phyloP scores from a whole-genome alignment of 73 alveolate species.

The Symbiodinium natans region DNA sequence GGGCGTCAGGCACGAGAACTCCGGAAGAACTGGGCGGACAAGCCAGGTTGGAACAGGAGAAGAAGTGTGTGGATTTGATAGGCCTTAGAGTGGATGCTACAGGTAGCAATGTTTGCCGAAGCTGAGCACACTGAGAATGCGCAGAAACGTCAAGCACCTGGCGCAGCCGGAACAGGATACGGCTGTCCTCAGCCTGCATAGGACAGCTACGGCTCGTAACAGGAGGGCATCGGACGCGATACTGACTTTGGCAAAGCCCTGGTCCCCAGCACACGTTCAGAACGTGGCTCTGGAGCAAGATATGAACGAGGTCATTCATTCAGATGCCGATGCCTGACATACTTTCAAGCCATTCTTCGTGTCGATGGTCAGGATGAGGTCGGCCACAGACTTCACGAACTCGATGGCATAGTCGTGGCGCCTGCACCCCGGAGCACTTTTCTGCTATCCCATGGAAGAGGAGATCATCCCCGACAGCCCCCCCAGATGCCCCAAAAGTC shows the following conservation, averaged over 20 bases:
- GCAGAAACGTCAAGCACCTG: background rate
- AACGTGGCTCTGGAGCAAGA: too few species aligned
- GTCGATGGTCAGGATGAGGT: conserved; percentile 84
- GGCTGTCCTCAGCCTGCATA: conserved; percentile 87
- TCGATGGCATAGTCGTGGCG: conserved; percentile 87
- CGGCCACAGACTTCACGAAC: conserved; percentile 55
- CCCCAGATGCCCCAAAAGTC: too few species aligned
- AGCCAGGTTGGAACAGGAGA: too few species aligned
- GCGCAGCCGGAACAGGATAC: conserved; percentile 45
- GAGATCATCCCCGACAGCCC: too few species aligned
- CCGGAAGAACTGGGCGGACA: conserved; percentile 48
- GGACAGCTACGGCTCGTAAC: too few species aligned
- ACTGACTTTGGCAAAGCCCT: too few species aligned
- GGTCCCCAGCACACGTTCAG: too few species aligned
- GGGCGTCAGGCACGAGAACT: conserved; percentile 74
- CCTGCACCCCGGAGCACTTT: background rate
- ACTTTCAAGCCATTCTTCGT: conserved; percentile 63
- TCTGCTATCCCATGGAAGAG: too few species aligned
- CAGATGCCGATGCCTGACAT: conserved; percentile 21
- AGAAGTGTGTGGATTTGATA: background rate
- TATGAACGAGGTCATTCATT: too few species aligned
- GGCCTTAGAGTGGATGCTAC: too few species aligned
- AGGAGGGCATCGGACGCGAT: too few species aligned
- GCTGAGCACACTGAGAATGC: background rate
- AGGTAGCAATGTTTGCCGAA: background rate